A percentile compares a stretch with the other conserved stretches of the same genome.
Conservation (phyloP, 2,329 filamentous ascomycete genomes). For the Epichloe coenophiala region DNA sequence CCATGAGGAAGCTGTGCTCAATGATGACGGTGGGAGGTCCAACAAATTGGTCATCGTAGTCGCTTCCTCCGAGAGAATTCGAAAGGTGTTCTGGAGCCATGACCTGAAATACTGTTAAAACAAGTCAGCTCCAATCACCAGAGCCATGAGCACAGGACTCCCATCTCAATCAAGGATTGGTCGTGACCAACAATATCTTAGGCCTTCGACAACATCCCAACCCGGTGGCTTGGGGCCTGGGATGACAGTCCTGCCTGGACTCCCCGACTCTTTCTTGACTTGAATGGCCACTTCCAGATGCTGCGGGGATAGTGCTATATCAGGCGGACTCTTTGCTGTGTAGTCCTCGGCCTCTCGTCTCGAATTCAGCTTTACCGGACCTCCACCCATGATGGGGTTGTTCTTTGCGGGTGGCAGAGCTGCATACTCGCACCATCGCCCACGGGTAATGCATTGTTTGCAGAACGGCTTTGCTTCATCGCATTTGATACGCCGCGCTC, state of each 20-base stretch:
- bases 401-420: not conserved
- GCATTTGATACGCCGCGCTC: slow-evolving; percentile 1
- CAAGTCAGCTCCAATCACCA: not conserved
- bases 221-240: slow-evolving; percentile 1
- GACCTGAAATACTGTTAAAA: not conserved
- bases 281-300: not conserved
- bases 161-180: too few species aligned
- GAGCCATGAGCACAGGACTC: too few species aligned
- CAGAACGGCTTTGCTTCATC: slow-evolving; percentile 3
- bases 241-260: not conserved
- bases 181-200: slow-evolving; percentile 1
- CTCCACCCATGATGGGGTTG: not conserved
- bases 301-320: not conserved
- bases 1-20: slow-evolving; percentile 4
- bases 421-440: slow-evolving; percentile 3
- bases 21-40: slow-evolving; percentile 1
- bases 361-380: not conserved
- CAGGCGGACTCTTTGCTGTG: not conserved
- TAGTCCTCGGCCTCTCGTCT: not conserved
- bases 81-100: slow-evolving; percentile 3
- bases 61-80: slow-evolving; percentile 1
- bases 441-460: slow-evolving; percentile 3
- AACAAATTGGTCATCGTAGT: slow-evolving; percentile 2
- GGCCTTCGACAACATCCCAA: slow-evolving; percentile 2
- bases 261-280: not conserved